Evolutionary conservation across 306 rosid genomes (phyloP), one percentile per base, ranked within the genome.

Genomic region (Elaeagnus macrophylla): DNA sequence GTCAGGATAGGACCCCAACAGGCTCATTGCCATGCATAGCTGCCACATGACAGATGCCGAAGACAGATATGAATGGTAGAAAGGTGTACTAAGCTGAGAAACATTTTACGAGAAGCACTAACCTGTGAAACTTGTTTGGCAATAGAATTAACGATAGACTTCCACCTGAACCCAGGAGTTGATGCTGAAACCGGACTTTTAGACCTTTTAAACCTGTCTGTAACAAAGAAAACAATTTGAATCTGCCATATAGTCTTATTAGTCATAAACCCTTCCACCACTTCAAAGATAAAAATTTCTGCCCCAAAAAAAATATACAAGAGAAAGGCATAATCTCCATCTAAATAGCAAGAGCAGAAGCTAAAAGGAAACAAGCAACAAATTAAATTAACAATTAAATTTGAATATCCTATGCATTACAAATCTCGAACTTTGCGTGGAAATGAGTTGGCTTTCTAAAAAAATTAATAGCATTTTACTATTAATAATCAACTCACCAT

Each of bases 61-160:
- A n/a, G n/a, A n/a, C n/a, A n/a, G n/a, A n/a, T n/a, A n/a, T n/a
- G n/a, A n/a, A n/a, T n/a, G n/a, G n/a, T n/a, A 25, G 32, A 25
- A 25, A 25, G 32, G 32, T 5, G 4, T 25, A 25, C 32, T 25
- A 25, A 25, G 32, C 32, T 2, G 32, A 25, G 32, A 25, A 25
- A 25, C 32, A 25, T 25, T 25, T 25, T 25, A 5, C 32, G 2
- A 25, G 2, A 25, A 25, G 14, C 6, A 62, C 75, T 56, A 64
- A 90, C 97, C 97, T 90, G 94, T 38, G 97, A 91, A 76, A 91
- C 89, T 43, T 91, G 95, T 76, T 77, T 84, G 68, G 95, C 89
- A 52, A 91, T 63, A 32, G 91, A 74, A 69, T 78, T 67, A 45
- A 84, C 57, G 14, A 91, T 51, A 37, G 83, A 72, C 56, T 84